Evolutionary conservation across 352 stramenopile species (phyloP).

Genomic region (Phytopythium delawarense): DNA sequence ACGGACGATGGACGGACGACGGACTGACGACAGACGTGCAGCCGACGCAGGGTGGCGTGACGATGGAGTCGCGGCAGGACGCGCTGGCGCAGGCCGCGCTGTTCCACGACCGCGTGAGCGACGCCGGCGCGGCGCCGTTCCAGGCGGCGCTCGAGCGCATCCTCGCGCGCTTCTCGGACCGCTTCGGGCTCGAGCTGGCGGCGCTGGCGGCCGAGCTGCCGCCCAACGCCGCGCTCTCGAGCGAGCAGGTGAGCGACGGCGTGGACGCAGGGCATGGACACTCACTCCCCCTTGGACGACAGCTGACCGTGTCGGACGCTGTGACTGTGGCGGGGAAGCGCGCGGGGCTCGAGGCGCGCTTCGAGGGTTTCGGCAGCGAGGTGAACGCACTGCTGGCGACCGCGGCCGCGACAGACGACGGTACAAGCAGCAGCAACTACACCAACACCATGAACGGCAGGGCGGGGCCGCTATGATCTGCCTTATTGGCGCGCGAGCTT

Average conservation of each 20-base stretch:
- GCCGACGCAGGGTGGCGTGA: conserved; percentile 40
- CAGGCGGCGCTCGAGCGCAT: conserved; percentile 58
- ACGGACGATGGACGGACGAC: background rate
- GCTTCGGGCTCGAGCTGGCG: conserved; percentile 38
- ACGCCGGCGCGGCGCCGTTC: conserved; percentile 38
- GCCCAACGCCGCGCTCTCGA: conserved; percentile 28
- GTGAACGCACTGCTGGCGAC: background rate
- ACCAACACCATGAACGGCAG: background rate
- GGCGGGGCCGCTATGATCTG: background rate
- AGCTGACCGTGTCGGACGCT: background rate
- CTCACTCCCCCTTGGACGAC: too few relatives aligned
- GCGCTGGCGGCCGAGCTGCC: conserved; percentile 39
- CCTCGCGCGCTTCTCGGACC: conserved; percentile 40
- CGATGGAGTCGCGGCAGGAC: conserved; percentile 72
- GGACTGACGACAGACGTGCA: conserved; percentile 2
- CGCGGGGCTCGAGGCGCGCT: conserved; percentile 8
- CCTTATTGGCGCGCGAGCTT: too few relatives aligned
- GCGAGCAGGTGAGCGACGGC: conserved; percentile 17
- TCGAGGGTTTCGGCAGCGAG: conserved; percentile 13
- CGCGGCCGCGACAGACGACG: background rate
- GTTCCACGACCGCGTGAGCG: conserved; percentile 69
- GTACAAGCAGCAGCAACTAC: background rate
- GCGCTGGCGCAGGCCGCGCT: conserved; percentile 60
- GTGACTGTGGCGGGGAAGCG: conserved; percentile 11
- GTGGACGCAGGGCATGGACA: background rate